Evolutionary conservation across 2,329 filamentous ascomycete species (phyloP).

Genomic region (Penicillium crustosum): DNA sequence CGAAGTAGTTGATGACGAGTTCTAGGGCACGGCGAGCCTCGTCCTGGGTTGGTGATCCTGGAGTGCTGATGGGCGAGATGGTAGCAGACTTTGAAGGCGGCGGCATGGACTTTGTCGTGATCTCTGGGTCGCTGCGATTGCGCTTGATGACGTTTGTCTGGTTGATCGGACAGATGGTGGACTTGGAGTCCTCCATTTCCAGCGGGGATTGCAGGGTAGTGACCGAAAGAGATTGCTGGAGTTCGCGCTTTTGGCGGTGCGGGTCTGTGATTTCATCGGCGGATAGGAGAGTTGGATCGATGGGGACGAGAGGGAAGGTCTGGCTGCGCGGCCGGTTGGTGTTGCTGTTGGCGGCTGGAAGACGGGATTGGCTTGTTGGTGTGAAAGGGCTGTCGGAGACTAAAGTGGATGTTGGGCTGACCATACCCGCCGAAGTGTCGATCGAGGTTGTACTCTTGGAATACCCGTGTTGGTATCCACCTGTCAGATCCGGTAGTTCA

Average conservation of each 20-base stretch:
- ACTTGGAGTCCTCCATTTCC: slow-evolving; percentile 44
- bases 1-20: slow-evolving; percentile 77
- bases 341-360: slow-evolving; percentile 51
- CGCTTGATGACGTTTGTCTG: slow-evolving; percentile 40
- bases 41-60: slow-evolving; percentile 73
- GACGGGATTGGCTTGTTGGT: slow-evolving; percentile 52
- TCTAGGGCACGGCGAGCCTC: slow-evolving; percentile 81
- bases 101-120: slow-evolving; percentile 44
- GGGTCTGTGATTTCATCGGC: slow-evolving; percentile 53
- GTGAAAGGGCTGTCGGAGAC: slow-evolving; percentile 76
- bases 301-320: slow-evolving; percentile 70
- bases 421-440: slow-evolving; percentile 65
- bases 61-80: slow-evolving; percentile 55
- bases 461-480: slow-evolving; percentile 63
- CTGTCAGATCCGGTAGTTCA: slow-evolving; percentile 60
- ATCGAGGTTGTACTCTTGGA: slow-evolving; percentile 68
- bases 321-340: slow-evolving; percentile 80
- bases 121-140: slow-evolving; percentile 47
- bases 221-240: slow-evolving; percentile 41
- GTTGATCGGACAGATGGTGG: slow-evolving; percentile 28
- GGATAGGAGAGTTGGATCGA: slow-evolving; percentile 54
- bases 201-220: slow-evolving; percentile 54
- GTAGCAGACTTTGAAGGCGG: slow-evolving; percentile 42
- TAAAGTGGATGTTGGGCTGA: slow-evolving; percentile 74
- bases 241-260: slow-evolving; percentile 54